These are phyloP conservation scores for Aspergillus bridgeri DNA, from an alignment of 495 filamentous ascomycete genomes.

Conservation along the genomic window DNA sequence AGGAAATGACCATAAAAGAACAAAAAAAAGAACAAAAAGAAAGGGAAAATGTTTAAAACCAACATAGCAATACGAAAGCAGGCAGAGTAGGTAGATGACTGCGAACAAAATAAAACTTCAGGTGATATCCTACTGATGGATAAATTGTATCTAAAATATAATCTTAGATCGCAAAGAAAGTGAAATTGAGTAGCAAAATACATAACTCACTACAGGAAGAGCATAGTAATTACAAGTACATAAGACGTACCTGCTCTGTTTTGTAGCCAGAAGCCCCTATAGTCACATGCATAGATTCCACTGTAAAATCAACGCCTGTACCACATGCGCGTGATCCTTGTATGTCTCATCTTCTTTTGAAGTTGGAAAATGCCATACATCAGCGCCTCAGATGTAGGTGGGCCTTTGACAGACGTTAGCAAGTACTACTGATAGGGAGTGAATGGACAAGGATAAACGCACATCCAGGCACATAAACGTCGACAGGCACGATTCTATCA, in stretches of 20 bases:
- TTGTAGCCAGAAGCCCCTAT: constrained; percentile 1
- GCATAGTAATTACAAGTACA: neutral
- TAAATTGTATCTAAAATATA: neutral
- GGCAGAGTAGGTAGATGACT: neutral
- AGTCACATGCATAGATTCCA: constrained; percentile 1
- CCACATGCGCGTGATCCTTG: constrained; percentile 55
- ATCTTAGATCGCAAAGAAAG: neutral
- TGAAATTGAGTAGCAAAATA: neutral
- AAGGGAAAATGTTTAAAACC: constrained; percentile 3
- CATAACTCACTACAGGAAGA: neutral
- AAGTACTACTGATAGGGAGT: neutral
- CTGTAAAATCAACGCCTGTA: constrained; percentile 37
- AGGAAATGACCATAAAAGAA: too few species aligned
- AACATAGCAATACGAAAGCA: neutral
- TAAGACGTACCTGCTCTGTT: neutral
- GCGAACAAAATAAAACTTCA: neutral
- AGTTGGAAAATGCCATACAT: constrained; percentile 95
- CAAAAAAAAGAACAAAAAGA: too few species aligned
- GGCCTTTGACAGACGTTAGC: constrained; percentile 42
- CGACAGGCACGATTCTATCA: constrained; percentile 91
- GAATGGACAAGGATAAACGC: constrained; percentile 23
- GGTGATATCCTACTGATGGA: neutral
- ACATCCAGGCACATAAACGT: constrained; percentile 94
- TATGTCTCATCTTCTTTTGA: constrained; percentile 90
- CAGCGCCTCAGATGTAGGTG: constrained; percentile 85